Conservation (phyloP, 2,329 filamentous ascomycete genomes). For the Aspergillus arachidicola region DNA sequence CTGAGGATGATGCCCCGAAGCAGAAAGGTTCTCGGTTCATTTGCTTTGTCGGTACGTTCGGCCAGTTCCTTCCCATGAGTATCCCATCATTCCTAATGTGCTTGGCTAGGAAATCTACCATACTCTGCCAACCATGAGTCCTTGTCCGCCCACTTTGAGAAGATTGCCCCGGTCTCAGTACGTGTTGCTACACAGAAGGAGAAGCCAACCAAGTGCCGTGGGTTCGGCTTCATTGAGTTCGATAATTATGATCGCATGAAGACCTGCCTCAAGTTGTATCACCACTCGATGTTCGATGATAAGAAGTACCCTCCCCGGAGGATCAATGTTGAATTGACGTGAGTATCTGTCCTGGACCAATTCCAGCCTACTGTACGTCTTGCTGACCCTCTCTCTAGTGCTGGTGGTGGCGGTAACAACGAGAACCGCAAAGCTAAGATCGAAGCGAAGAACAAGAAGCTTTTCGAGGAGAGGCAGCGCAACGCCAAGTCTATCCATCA, state of each 20-base stretch:
- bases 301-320: conserved; percentile 62
- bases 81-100: neutral
- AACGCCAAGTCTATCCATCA: conserved; percentile 53
- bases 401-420: conserved; percentile 80
- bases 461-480: conserved; percentile 68
- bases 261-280: conserved; percentile 86
- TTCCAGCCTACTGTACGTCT: neutral
- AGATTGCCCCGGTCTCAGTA: conserved; percentile 69
- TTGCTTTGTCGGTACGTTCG: conserved; percentile 68
- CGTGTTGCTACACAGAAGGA: conserved; percentile 72
- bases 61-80: neutral
- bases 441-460: conserved; percentile 79
- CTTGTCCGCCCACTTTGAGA: conserved; percentile 75
- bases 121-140: conserved; percentile 74
- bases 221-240: conserved; percentile 89
- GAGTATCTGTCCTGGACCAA: conserved; percentile 38
- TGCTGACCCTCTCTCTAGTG: conserved; percentile 50
- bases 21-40: conserved; percentile 65
- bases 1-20: conserved; percentile 21
- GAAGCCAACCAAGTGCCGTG: conserved; percentile 66
- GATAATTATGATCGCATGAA: conserved; percentile 85
- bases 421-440: conserved; percentile 74
- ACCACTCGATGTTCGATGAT: conserved; percentile 76
- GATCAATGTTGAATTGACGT: conserved; percentile 93
- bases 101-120: conserved; percentile 74